Evolutionary conservation across 768 basidiomycete species (phyloP).

Genomic region (Tylopilus plumbeoviolaceoides): DNA sequence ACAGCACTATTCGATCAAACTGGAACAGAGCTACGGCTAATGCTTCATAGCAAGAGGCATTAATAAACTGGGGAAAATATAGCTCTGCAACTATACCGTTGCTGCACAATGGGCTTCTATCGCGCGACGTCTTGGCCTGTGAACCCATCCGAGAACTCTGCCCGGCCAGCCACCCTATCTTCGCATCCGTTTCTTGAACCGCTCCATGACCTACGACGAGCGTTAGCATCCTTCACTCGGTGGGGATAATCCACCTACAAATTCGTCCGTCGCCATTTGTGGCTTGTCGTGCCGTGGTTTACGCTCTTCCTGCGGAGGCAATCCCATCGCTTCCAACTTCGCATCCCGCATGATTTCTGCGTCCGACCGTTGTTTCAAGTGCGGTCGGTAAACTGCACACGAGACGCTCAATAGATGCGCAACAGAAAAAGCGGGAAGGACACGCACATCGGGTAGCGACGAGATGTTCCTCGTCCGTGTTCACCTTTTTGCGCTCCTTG

Average conservation of each 20-base stretch:
- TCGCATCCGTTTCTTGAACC: slow-evolving; percentile 96
- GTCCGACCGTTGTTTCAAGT: slow-evolving; percentile 80
- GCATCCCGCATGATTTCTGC: slow-evolving; percentile 85
- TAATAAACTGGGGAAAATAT: no score
- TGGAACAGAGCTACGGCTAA: no score
- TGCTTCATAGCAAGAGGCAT: no score
- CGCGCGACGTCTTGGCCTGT: no score
- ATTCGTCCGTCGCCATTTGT: slow-evolving; percentile 88
- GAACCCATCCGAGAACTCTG: no score
- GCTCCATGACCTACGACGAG: slow-evolving; percentile 79
- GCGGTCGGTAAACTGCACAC: slow-evolving; percentile 74
- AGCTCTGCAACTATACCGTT: no score
- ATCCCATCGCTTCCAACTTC: slow-evolving; percentile 80
- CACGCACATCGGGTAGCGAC: slow-evolving; percentile 82
- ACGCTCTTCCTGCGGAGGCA: slow-evolving; percentile 45
- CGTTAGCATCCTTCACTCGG: background rate
- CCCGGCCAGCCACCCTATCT: slow-evolving; percentile 39
- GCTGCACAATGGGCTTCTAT: no score
- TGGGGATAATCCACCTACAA: slow-evolving; percentile 44
- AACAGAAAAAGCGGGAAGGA: background rate
- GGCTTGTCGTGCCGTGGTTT: slow-evolving; percentile 48
- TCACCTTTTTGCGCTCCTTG: slow-evolving; percentile 50
- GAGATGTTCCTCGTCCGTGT: slow-evolving; percentile 76
- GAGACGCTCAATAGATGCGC: background rate
- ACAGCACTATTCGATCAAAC: no score